Conservation (phyloP, 768 basidiomycete genomes). For the Phlegmacium glaucopus region DNA sequence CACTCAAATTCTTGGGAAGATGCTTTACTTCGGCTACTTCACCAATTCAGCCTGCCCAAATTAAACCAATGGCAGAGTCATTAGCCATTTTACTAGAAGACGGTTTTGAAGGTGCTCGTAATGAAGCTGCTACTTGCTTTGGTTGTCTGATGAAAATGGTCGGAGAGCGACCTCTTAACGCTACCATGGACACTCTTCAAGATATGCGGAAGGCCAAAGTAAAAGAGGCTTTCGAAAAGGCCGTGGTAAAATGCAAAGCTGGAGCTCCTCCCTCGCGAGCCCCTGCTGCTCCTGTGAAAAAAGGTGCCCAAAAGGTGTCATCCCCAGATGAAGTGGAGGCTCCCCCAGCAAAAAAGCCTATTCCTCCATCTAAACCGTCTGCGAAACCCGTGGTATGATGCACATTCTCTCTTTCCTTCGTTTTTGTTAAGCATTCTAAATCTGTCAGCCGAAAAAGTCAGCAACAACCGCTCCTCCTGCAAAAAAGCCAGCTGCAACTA, state of each 20-base stretch:
- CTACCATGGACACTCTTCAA: slow-evolving; percentile 78
- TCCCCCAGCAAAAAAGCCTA: slow-evolving; percentile 42
- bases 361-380: slow-evolving; percentile 40
- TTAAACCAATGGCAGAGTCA: slow-evolving; percentile 79
- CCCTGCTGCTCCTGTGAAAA: slow-evolving; percentile 34
- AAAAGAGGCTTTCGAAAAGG: slow-evolving; percentile 89
- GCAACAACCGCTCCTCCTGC: slow-evolving; percentile 28
- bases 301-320: slow-evolving; percentile 13
- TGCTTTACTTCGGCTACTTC: slow-evolving; percentile 68
- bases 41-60: slow-evolving; percentile 68
- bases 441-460: slow-evolving; percentile 51
- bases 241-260: slow-evolving; percentile 84
- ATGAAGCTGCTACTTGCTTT: slow-evolving; percentile 84
- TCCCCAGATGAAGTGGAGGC: slow-evolving; percentile 24
- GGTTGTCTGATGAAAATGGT: slow-evolving; percentile 96
- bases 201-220: slow-evolving; percentile 91
- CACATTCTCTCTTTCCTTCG: slow-evolving; percentile 13
- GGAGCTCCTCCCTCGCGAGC: slow-evolving; percentile 53
- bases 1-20: slow-evolving; percentile 81
- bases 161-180: slow-evolving; percentile 88
- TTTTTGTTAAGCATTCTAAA: slow-evolving; percentile 4
- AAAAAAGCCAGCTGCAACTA: slow-evolving; percentile 44
- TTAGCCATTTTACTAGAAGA: slow-evolving; percentile 81
- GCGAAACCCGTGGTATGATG: slow-evolving; percentile 50
- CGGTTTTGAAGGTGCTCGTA: slow-evolving; percentile 82